Conservation (phyloP, 768 basidiomycete species). For the Phlebiopsis flavidoalba region DNA sequence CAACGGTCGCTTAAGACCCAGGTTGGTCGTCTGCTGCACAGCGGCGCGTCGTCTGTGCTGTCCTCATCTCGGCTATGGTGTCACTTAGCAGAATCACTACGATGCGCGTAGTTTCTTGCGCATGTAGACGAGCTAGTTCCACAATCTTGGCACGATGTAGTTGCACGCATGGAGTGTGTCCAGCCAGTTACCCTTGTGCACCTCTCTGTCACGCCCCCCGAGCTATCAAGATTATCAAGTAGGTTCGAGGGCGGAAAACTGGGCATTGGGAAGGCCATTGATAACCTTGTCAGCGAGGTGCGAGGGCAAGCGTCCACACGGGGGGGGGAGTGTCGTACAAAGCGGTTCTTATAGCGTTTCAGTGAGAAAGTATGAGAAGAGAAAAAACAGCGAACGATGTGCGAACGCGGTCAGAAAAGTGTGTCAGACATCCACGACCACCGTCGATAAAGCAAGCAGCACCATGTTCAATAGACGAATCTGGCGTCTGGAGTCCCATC, state of each 20-base stretch:
- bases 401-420: constrained; percentile 7
- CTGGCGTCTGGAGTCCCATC: no score
- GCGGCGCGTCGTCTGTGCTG: constrained; percentile 32
- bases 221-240: constrained; percentile 82
- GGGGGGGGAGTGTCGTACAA: constrained; percentile 67
- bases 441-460: constrained; percentile 24
- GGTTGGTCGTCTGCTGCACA: constrained; percentile 45
- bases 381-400: constrained; percentile 8
- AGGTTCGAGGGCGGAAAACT: constrained; percentile 81
- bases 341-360: no score
- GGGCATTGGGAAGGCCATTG: constrained; percentile 79
- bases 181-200: constrained; percentile 76
- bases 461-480: constrained; percentile 63
- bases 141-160: constrained; percentile 79
- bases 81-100: constrained; percentile 30
- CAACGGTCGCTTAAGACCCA: constrained; percentile 49
- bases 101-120: constrained; percentile 50
- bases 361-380: no score
- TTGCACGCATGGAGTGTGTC: constrained; percentile 79
- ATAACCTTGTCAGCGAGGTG: constrained; percentile 87
- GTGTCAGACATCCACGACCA: neutral
- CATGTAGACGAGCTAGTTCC: constrained; percentile 67
- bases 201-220: constrained; percentile 69
- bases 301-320: constrained; percentile 76
- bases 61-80: constrained; percentile 46